Evolutionary conservation across 2,329 filamentous ascomycete species (phyloP), one percentile per base, ranked within the genome.

Genomic region (Nakataea oryzae): DNA sequence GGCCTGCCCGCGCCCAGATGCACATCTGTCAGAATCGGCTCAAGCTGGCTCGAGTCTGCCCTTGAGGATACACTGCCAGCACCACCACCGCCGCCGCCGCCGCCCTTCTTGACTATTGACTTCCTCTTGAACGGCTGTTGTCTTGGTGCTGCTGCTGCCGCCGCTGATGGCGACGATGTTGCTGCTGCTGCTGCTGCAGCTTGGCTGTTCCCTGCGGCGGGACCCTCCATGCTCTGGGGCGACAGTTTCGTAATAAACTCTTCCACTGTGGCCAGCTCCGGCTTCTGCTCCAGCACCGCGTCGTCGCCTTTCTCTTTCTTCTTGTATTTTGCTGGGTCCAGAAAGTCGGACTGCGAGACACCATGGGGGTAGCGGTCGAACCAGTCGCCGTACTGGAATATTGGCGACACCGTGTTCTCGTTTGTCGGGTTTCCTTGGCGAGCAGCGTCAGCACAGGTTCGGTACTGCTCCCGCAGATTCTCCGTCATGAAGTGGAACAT

Each of bases 401-500:
- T 89, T 11, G 83, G 81, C 7, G 83, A 81, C 6, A 82, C 75
- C 17, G 80, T 76, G 56, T 76, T 76, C 61, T 81, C 76, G 62
- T 73, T 73, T 64, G 76, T 72, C 65, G 79, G 74, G n/a, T 79
- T 79, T 12, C 90, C 90, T 67, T 86, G 84, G 61, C 87, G 81
- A 32, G 87, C 86, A n/a, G 88, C 88, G 72, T 97, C 92, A 21
- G 92, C 87, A 67, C 92, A 93, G 58, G 86, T 85, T 60, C 89
- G 86, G 71, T 96, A 99, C 64, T 96, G 86, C 62, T 93, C 89
- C 64, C 95, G 92, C 47, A 97, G 81, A 69, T 93, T 95, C 71
- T 97, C 93, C 0, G 91, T 88, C 83, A 97, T 93, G 76, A 92
- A 97, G 72, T 96, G 91, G 71, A 97, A 97, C 89, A 97, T 96